Evolutionary conservation across 192 early-diverging fungal genomes (phyloP).

Genomic region (Dissophora globulifera): DNA sequence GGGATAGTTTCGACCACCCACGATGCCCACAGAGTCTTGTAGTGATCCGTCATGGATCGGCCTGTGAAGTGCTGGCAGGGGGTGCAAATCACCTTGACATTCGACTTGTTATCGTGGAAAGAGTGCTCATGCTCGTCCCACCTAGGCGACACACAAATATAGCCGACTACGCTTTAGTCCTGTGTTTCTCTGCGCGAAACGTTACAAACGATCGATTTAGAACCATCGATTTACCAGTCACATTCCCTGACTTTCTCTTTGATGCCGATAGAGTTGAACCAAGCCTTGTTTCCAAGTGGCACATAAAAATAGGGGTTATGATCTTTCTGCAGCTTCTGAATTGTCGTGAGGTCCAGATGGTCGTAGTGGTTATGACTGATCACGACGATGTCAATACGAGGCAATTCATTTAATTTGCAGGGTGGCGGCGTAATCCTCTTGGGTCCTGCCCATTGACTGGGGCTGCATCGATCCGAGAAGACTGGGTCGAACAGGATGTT

Average conservation of each 20-base stretch:
- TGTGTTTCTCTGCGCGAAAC: too few relatives aligned
- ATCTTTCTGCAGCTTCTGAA: conserved; percentile 61
- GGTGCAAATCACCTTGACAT: conserved; percentile 65
- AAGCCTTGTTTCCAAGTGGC: conserved; percentile 78
- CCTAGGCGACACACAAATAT: not conserved
- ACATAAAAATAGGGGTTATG: conserved; percentile 73
- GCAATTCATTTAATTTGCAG: conserved; percentile 71
- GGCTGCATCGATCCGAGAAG: conserved; percentile 79
- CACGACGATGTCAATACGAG: conserved; percentile 76
- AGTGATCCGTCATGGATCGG: conserved; percentile 71
- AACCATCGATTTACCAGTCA: conserved; percentile 94
- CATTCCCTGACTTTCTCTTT: conserved; percentile 65
- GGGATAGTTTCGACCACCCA: conserved; percentile 69
- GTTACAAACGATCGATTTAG: too few relatives aligned
- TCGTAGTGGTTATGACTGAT: conserved; percentile 93
- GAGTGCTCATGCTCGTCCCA: conserved; percentile 40
- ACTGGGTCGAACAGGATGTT: conserved; percentile 82
- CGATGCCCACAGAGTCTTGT: conserved; percentile 82
- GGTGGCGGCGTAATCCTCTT: conserved; percentile 74
- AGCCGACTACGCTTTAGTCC: too few relatives aligned
- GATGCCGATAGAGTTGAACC: conserved; percentile 69
- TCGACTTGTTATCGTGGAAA: conserved; percentile 26
- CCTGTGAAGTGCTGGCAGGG: conserved; percentile 80
- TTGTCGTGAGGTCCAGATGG: conserved; percentile 79
- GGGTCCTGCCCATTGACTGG: conserved; percentile 72